Conservation (phyloP, 805 yeast genomes). For the Wickerhamomyces pijperi region DNA sequence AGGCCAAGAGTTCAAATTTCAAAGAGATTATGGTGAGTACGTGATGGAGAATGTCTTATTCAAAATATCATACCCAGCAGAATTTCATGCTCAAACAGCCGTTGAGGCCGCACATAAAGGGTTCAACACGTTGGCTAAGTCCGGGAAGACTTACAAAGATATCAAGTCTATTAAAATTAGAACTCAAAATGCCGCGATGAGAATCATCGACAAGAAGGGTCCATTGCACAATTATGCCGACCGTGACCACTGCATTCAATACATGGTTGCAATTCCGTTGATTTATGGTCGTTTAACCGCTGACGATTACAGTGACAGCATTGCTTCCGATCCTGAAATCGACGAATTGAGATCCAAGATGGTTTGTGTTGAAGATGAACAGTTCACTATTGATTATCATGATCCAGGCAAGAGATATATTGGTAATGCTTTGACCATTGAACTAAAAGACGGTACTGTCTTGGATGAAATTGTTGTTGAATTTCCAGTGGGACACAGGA, state of each 20-base stretch:
- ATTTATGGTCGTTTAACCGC: slow-evolving; percentile 46
- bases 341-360: slow-evolving; percentile 43
- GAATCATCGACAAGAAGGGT: slow-evolving; percentile 49
- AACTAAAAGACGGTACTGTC: slow-evolving; percentile 41
- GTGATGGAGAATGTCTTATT: slow-evolving; percentile 55
- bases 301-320: slow-evolving; percentile 40
- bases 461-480: slow-evolving; percentile 42
- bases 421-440: slow-evolving; percentile 41
- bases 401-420: slow-evolving; percentile 47
- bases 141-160: slow-evolving; percentile 36
- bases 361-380: slow-evolving; percentile 38
- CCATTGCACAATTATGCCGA: slow-evolving; percentile 55
- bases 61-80: slow-evolving; percentile 56
- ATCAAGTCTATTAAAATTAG: slow-evolving; percentile 37
- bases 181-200: slow-evolving; percentile 51
- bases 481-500: slow-evolving; percentile 48
- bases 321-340: slow-evolving; percentile 41
- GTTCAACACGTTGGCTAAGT: slow-evolving; percentile 22
- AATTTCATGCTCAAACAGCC: slow-evolving; percentile 57
- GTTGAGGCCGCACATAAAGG: slow-evolving; percentile 45
- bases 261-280: slow-evolving; percentile 49
- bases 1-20: slow-evolving; percentile 41
- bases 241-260: slow-evolving; percentile 55
- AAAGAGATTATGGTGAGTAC: slow-evolving; percentile 41
- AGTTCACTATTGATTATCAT: slow-evolving; percentile 41